These are phyloP conservation scores for Taiozyma sp. DNA, from an alignment of 1,139 yeast genomes.

Conservation along the genomic window DNA sequence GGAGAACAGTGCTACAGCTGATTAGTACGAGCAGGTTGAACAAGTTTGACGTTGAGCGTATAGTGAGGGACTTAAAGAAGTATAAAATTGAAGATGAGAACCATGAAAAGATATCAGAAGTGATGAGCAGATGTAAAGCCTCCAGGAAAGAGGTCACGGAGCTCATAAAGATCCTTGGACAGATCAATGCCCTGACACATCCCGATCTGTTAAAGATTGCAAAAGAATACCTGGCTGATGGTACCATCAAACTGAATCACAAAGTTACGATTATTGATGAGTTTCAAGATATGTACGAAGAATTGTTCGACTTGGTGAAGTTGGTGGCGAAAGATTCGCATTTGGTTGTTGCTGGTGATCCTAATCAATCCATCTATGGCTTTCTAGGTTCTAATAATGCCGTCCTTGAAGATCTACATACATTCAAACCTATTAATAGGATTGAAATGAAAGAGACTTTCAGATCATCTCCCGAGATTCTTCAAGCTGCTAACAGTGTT, in stretches of 20 bases:
- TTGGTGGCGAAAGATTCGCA: conserved; percentile 39
- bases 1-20: conserved; percentile 37
- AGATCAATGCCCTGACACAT: conserved; percentile 36
- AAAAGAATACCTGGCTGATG: conserved; percentile 16
- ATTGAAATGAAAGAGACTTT: conserved; percentile 45
- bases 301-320: conserved; percentile 42
- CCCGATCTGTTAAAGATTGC: conserved; percentile 35
- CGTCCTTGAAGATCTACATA: conserved; percentile 24
- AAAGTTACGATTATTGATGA: conserved; percentile 61
- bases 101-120: not conserved
- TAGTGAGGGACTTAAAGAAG: conserved; percentile 31
- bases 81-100: conserved; percentile 1
- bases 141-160: conserved; percentile 14
- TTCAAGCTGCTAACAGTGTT: conserved; percentile 36
- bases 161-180: conserved; percentile 27
- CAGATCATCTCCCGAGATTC: conserved; percentile 54
- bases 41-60: conserved; percentile 30
- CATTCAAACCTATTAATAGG: conserved; percentile 22
- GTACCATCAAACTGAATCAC: conserved; percentile 17
- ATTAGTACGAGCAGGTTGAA: conserved; percentile 23
- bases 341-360: conserved; percentile 69
- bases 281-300: conserved; percentile 64
- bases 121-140: conserved; percentile 6
- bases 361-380: conserved; percentile 65
- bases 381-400: conserved; percentile 49